A percentile compares a stretch with the other conserved stretches of the same genome.
These are phyloP conservation scores for Xylariaceae sp. DNA, from an alignment of 2,329 filamentous ascomycete species.

Conservation along the genomic window DNA sequence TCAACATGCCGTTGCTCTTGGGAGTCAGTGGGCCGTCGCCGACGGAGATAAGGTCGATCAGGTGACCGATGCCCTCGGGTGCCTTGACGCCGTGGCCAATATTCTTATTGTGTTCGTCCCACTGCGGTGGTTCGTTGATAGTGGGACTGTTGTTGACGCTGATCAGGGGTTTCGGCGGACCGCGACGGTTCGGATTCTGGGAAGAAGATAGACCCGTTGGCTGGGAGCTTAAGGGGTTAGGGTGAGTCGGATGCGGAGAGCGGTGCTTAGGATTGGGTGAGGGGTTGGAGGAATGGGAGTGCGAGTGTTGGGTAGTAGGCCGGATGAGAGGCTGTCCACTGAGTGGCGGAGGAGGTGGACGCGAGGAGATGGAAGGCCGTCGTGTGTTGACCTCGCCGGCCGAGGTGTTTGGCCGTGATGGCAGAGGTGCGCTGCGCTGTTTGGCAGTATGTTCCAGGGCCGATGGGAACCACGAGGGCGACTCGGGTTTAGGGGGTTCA, in stretches of 20 bases:
- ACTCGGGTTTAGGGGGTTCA: constrained; percentile 22
- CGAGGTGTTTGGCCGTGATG: constrained; percentile 18
- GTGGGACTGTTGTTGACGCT: constrained; percentile 18
- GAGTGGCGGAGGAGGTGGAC: constrained; percentile 14
- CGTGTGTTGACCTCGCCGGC: constrained; percentile 13
- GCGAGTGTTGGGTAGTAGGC: constrained; percentile 8
- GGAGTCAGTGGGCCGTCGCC: constrained; percentile 11
- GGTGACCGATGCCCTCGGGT: constrained; percentile 25
- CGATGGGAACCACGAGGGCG: constrained; percentile 36
- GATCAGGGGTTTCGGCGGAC: constrained; percentile 24
- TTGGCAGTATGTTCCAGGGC: constrained; percentile 27
- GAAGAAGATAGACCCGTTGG: constrained; percentile 11
- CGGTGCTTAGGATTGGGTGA: background rate
- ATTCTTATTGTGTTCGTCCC: constrained; percentile 22
- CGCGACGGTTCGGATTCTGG: constrained; percentile 15
- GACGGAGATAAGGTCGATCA: constrained; percentile 26
- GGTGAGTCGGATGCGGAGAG: constrained; percentile 2
- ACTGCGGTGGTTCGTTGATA: constrained; percentile 26
- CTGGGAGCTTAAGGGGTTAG: constrained; percentile 17
- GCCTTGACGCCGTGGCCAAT: constrained; percentile 27
- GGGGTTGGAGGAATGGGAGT: constrained; percentile 1
- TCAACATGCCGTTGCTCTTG: constrained; percentile 6
- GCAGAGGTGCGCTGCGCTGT: constrained; percentile 12
- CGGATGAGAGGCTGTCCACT: constrained; percentile 3
- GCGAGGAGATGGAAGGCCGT: constrained; percentile 13